Evolutionary conservation across 495 filamentous ascomycete species (phyloP).

Genomic region (Penicillium samsonianum): DNA sequence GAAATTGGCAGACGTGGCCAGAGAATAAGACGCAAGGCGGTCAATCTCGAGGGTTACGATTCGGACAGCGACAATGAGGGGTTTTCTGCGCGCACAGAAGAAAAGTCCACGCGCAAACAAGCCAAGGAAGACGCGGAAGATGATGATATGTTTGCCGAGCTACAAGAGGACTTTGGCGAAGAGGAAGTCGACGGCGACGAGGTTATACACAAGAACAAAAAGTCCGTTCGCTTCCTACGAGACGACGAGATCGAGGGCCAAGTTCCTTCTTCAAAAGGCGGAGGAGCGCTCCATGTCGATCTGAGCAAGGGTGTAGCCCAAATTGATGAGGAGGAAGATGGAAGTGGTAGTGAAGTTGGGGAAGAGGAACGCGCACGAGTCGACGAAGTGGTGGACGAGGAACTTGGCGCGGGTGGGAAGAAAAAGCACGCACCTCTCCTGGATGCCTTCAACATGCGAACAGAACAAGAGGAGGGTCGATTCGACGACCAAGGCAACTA

Average conservation of each 20-base stretch:
- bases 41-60: constrained; percentile 96
- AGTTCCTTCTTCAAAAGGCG: constrained; percentile 68
- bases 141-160: constrained; percentile 90
- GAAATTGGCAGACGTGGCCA: constrained; percentile 82
- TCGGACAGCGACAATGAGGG: constrained; percentile 92
- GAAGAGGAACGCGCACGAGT: constrained; percentile 71
- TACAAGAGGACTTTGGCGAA: constrained; percentile 61
- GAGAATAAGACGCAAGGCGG: constrained; percentile 81
- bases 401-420: constrained; percentile 83
- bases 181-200: constrained; percentile 53
- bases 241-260: constrained; percentile 84
- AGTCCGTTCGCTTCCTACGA: constrained; percentile 75
- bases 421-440: constrained; percentile 95
- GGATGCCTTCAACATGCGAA: constrained; percentile 92
- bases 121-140: constrained; percentile 50
- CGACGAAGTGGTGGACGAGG: constrained; percentile 74
- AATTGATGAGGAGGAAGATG: constrained; percentile 46
- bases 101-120: constrained; percentile 53
- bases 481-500: constrained; percentile 92
- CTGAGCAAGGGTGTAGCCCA: constrained; percentile 47
- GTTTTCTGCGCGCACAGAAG: constrained; percentile 69
- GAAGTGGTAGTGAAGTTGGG: constrained; percentile 68
- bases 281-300: constrained; percentile 66
- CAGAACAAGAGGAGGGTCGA: constrained; percentile 86
- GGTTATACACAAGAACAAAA: constrained; percentile 64